These are phyloP conservation scores for Sporothrix pallida DNA, from an alignment of 2,329 filamentous ascomycete genomes.

Conservation along the genomic window DNA sequence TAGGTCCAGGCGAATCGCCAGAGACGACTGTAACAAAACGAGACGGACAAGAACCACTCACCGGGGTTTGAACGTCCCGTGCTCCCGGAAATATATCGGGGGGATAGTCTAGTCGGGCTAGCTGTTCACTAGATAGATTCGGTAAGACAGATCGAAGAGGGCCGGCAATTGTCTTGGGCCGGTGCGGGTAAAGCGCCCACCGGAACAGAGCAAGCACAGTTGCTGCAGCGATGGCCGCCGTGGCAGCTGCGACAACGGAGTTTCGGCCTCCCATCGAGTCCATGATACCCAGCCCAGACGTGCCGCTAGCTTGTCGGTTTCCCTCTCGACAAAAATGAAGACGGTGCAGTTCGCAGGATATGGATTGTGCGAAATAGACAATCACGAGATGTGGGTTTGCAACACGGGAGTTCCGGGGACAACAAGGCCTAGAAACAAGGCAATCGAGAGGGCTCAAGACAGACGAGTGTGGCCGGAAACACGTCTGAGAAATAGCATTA, in stretches of 20 bases:
- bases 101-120: constrained; percentile 57
- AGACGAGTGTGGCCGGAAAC: too few species aligned
- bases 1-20: neutral
- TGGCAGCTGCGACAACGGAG: constrained; percentile 19
- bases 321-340: too few species aligned
- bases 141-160: constrained; percentile 42
- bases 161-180: constrained; percentile 37
- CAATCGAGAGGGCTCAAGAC: too few species aligned
- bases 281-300: constrained; percentile 5
- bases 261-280: constrained; percentile 17
- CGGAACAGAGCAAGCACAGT: constrained; percentile 39
- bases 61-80: constrained; percentile 73
- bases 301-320: neutral
- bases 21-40: neutral
- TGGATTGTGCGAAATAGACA: too few species aligned
- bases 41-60: constrained; percentile 43
- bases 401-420: too few species aligned
- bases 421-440: too few species aligned
- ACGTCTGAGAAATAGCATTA: too few species aligned
- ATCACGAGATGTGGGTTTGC: too few species aligned
- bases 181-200: constrained; percentile 39
- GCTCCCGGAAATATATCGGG: constrained; percentile 73
- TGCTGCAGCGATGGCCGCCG: constrained; percentile 38
- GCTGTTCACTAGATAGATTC: constrained; percentile 38
- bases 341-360: too few species aligned